A percentile compares a stretch with the other conserved stretches of the same genome.
Evolutionary conservation across 208 protist species (phyloP).

Genomic region (Leishmania amazonensis): DNA sequence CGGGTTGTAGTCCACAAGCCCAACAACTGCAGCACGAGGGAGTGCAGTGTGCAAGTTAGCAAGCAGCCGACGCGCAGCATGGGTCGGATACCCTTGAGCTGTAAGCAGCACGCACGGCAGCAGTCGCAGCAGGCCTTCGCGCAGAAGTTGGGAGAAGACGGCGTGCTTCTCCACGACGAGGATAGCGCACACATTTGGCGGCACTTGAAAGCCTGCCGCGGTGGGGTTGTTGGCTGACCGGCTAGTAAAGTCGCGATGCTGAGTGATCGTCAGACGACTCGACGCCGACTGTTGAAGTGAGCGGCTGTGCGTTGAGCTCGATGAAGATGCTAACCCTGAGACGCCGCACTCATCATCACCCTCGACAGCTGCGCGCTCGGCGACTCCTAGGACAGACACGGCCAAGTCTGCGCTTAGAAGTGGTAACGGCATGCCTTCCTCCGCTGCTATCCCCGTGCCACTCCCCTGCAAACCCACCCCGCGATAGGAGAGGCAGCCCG

Average conservation of each 20-base stretch:
- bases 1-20: slow-evolving; percentile 84
- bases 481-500: slow-evolving; percentile 50
- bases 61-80: slow-evolving; percentile 64
- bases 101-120: slow-evolving; percentile 83
- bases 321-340: background rate
- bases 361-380: background rate
- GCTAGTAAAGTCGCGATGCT: background rate
- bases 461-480: slow-evolving; percentile 32
- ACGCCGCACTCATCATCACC: background rate
- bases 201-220: slow-evolving; percentile 28
- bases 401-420: slow-evolving; percentile 19
- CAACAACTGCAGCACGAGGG: slow-evolving; percentile 62
- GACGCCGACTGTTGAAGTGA: background rate
- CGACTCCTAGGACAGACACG: background rate
- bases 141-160: slow-evolving; percentile 71
- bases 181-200: slow-evolving; percentile 56
- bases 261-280: background rate
- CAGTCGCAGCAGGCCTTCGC: slow-evolving; percentile 45
- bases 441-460: background rate
- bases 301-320: background rate
- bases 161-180: slow-evolving; percentile 90
- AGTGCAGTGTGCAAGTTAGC: slow-evolving; percentile 54
- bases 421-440: slow-evolving; percentile 29
- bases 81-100: slow-evolving; percentile 77
- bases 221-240: background rate